phyloP scores from a whole-genome alignment of 768 basidiomycete species.

The Phallus indusiatus region DNA sequence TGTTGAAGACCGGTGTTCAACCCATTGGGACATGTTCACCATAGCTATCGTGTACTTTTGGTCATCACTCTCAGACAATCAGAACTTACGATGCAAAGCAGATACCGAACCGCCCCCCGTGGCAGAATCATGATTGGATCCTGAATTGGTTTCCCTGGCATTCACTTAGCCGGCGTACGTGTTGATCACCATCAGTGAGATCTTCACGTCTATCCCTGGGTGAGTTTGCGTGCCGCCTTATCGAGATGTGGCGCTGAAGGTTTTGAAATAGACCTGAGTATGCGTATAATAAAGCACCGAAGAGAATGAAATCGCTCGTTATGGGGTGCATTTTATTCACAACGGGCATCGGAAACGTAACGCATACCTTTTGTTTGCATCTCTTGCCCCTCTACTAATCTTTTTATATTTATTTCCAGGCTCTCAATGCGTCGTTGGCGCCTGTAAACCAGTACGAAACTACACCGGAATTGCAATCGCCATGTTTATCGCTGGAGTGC shows the following conservation, averaged over 20 bases:
- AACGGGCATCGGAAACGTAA: constrained; percentile 31
- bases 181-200: constrained; percentile 50
- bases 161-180: constrained; percentile 36
- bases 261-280: constrained; percentile 47
- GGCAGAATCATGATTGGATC: too few relatives aligned
- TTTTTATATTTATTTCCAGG: background rate
- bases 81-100: too few relatives aligned
- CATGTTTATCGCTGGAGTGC: constrained; percentile 15
- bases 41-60: too few relatives aligned
- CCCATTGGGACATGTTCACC: too few relatives aligned
- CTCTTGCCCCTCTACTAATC: background rate
- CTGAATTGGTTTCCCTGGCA: too few relatives aligned
- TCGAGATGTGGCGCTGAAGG: background rate
- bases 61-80: too few relatives aligned
- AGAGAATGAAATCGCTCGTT: constrained; percentile 80
- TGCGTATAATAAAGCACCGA: constrained; percentile 86
- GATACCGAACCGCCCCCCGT: too few relatives aligned
- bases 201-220: constrained; percentile 73
- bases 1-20: too few relatives aligned
- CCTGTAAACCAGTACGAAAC: constrained; percentile 27
- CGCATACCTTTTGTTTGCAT: background rate
- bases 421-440: constrained; percentile 21
- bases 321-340: constrained; percentile 56
- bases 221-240: background rate
- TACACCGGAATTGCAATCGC: constrained; percentile 20